Evolutionary conservation across 2,329 filamentous ascomycete species (phyloP).

Genomic region (Penicillium polonicum): DNA sequence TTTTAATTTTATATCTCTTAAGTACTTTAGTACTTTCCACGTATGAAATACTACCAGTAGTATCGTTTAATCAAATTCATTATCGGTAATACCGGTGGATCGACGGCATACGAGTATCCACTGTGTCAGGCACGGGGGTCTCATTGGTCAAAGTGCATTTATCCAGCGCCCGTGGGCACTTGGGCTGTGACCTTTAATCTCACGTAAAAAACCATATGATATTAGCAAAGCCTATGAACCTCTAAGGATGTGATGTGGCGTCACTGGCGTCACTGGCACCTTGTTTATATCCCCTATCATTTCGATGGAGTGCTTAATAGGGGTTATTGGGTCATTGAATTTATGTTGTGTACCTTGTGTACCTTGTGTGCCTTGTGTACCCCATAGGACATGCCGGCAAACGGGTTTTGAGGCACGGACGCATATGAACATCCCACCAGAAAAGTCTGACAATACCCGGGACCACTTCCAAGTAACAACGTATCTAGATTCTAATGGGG

Average conservation of each 20-base stretch:
- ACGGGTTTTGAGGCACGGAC: not conserved
- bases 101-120: not conserved
- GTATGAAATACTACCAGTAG: no score
- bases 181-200: conserved; percentile 7
- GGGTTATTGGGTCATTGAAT: not conserved
- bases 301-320: not conserved
- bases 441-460: not conserved
- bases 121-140: conserved; percentile 1
- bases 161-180: not conserved
- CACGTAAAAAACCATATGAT: not conserved
- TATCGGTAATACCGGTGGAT: conserved; percentile 6
- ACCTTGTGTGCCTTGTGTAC: not conserved
- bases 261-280: not conserved
- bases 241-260: not conserved
- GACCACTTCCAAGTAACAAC: no score
- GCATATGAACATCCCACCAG: not conserved
- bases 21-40: no score
- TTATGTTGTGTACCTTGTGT: not conserved
- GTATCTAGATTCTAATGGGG: not conserved
- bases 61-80: not conserved
- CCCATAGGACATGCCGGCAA: not conserved
- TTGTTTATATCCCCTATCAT: not conserved
- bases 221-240: not conserved
- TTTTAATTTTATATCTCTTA: not conserved
- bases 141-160: not conserved